phyloP scores from a whole-genome alignment of 129 eudicot species.

The Oenanthe sinensis region DNA sequence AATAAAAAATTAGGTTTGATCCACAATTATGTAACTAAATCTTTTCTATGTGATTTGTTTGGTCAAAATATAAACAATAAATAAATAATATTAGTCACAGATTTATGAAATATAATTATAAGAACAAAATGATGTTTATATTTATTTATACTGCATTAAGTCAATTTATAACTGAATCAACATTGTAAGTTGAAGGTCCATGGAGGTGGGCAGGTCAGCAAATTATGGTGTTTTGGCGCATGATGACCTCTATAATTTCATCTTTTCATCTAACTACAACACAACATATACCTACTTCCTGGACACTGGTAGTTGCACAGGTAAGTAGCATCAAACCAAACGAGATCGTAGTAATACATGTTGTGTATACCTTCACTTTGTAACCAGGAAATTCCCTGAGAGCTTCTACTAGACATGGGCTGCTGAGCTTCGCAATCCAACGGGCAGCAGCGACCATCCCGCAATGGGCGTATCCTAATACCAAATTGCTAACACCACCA shows the following conservation, averaged over 20 bases:
- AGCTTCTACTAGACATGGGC: slow-evolving; percentile 64
- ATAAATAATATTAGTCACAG: not conserved
- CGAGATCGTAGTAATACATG: not conserved
- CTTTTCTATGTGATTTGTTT: not conserved
- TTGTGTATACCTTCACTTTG: slow-evolving; percentile 54
- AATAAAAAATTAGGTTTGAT: too few relatives aligned
- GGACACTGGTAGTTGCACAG: not conserved
- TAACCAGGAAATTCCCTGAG: slow-evolving; percentile 63
- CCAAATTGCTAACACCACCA: slow-evolving; percentile 87
- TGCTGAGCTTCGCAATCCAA: slow-evolving; percentile 96
- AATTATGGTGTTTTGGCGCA: not conserved
- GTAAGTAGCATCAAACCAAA: not conserved
- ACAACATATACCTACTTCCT: not conserved
- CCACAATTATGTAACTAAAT: not conserved
- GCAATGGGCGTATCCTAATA: slow-evolving; percentile 98
- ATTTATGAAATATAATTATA: not conserved
- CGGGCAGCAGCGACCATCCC: slow-evolving; percentile 99
- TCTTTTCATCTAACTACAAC: not conserved
- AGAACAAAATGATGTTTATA: not conserved
- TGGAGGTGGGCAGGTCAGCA: not conserved
- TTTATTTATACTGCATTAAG: not conserved
- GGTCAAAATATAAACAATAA: not conserved
- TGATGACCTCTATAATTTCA: not conserved
- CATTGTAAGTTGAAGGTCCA: not conserved
- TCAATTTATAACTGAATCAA: not conserved